Conservation (phyloP, 176 grass and related monocot genomes). For the Carex parvula region DNA sequence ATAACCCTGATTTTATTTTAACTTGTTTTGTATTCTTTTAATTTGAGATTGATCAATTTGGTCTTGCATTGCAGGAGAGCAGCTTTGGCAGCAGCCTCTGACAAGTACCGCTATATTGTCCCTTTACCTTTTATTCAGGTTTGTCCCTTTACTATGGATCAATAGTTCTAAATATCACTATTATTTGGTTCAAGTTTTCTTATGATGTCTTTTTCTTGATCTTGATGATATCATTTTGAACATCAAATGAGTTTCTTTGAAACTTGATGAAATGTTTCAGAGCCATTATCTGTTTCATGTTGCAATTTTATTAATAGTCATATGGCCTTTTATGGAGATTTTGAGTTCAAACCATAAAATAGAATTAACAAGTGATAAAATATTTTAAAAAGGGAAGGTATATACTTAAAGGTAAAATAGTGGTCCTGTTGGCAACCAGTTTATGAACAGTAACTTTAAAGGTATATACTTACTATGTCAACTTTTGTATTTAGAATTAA, state of each 20-base stretch:
- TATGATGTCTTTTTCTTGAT: slow-evolving; percentile 22
- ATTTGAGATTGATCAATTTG: background rate
- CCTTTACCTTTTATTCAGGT: background rate
- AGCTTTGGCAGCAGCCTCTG: slow-evolving; percentile 62
- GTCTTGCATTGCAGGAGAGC: slow-evolving; percentile 51
- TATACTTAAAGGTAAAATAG: background rate
- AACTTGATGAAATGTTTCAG: background rate
- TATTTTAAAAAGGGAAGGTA: background rate
- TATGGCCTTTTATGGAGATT: background rate
- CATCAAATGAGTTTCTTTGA: background rate
- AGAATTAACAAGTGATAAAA: background rate
- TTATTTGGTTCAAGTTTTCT: slow-evolving; percentile 18
- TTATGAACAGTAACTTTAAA: background rate
- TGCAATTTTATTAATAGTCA: background rate
- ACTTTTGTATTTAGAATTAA: background rate
- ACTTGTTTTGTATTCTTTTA: background rate
- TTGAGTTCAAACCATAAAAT: background rate
- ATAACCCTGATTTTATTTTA: background rate
- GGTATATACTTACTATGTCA: background rate
- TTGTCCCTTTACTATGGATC: too few species aligned
- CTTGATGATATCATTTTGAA: slow-evolving; percentile 5
- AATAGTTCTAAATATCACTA: too few species aligned
- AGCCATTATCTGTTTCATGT: background rate
- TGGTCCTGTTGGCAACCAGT: background rate
- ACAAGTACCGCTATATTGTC: slow-evolving; percentile 73